Conservation (phyloP, 371 early-diverging fungal species). For the Rhizopus sp. region DNA sequence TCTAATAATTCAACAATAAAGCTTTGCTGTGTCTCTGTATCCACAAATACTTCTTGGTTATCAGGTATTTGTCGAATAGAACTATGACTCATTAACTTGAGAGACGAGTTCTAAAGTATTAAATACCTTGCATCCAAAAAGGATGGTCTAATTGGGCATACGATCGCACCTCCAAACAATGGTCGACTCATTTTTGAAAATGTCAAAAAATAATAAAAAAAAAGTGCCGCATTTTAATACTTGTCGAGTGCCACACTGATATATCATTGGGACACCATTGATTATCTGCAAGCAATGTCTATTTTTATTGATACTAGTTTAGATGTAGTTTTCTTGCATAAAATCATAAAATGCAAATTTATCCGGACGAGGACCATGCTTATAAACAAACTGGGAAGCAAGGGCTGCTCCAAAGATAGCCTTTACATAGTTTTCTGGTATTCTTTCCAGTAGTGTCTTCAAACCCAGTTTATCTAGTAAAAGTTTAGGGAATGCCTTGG, state of each 20-base stretch:
- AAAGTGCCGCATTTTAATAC: too few relatives aligned
- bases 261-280: too few relatives aligned
- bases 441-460: conserved; percentile 80
- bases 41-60: conserved; percentile 90
- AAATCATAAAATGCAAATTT: conserved; percentile 99
- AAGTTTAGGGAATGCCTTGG: conserved; percentile 91
- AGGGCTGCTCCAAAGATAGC: conserved; percentile 96
- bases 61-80: conserved; percentile 82
- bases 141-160: conserved; percentile 47
- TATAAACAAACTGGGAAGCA: conserved; percentile 94
- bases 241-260: too few relatives aligned
- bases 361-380: conserved; percentile 90
- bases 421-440: conserved; percentile 92
- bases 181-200: conserved; percentile 2
- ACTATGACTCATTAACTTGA: conserved; percentile 38
- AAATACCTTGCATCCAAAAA: conserved; percentile 71
- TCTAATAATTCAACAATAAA: conserved; percentile 86
- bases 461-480: conserved; percentile 87
- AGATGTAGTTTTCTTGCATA: conserved; percentile 60
- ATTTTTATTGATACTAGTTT: too few relatives aligned
- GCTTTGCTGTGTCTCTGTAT: conserved; percentile 72
- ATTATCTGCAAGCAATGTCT: too few relatives aligned
- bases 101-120: neutral
- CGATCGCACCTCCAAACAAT: conserved; percentile 78
- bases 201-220: too few relatives aligned